Conservation (phyloP, 768 basidiomycete species). For the Vishniacozyma victoriae region DNA sequence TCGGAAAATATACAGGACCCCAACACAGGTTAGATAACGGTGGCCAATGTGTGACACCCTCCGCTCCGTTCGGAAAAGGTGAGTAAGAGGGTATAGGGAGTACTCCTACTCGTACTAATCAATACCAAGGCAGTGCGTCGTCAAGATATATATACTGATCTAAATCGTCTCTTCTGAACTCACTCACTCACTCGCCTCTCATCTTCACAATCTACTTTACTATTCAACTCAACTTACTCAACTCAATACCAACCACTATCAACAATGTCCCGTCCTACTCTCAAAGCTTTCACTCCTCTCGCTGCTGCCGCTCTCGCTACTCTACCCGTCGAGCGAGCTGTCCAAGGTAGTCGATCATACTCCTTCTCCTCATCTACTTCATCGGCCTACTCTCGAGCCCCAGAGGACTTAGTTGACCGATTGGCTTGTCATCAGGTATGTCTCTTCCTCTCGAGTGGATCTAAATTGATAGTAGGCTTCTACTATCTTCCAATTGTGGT, state of each 20-base stretch:
- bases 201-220: too few relatives aligned
- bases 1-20: too few relatives aligned
- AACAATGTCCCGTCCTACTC: constrained; percentile 5
- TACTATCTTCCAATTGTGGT: constrained; percentile 26
- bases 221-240: not conserved
- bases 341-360: constrained; percentile 13
- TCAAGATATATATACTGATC: too few relatives aligned
- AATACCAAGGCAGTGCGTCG: too few relatives aligned
- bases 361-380: constrained; percentile 26
- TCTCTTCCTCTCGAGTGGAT: not conserved
- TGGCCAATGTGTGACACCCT: too few relatives aligned
- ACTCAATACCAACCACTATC: not conserved
- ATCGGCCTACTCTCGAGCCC: constrained; percentile 19
- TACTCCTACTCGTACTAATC: too few relatives aligned
- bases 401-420: constrained; percentile 34
- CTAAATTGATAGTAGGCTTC: not conserved
- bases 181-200: too few relatives aligned
- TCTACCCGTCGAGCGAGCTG: not conserved
- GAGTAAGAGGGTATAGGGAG: too few relatives aligned
- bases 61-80: too few relatives aligned
- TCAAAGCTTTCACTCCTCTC: constrained; percentile 10
- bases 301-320: not conserved
- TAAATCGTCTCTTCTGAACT: too few relatives aligned
- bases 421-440: constrained; percentile 29
- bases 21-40: too few relatives aligned